Conservation (phyloP, 1,139 yeast species). For the Debaryomyces psychrophilus region DNA sequence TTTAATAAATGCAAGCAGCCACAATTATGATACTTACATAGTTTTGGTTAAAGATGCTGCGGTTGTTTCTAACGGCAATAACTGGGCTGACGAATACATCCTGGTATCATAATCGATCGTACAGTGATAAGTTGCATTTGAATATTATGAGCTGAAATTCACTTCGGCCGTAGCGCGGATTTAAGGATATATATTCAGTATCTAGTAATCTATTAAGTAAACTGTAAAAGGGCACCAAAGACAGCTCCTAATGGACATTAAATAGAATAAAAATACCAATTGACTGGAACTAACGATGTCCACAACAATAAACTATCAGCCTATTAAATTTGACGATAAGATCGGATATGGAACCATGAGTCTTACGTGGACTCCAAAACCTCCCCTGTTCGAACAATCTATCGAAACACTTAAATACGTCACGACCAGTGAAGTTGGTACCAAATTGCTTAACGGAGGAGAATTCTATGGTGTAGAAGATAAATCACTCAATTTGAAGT, state of each 20-base stretch:
- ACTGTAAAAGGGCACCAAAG: neutral
- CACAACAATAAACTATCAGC: conserved; percentile 10
- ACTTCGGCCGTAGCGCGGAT: conserved; percentile 1
- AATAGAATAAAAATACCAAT: neutral
- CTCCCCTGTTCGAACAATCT: conserved; percentile 49
- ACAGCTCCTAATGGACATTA: neutral
- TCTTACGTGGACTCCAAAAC: conserved; percentile 55
- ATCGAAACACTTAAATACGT: conserved; percentile 51
- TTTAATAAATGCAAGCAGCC: neutral
- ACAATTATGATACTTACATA: neutral
- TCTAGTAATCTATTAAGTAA: too few species aligned
- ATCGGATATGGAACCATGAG: conserved; percentile 70
- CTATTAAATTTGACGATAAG: conserved; percentile 28
- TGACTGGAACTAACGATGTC: neutral
- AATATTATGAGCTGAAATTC: neutral
- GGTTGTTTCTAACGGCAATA: too few species aligned
- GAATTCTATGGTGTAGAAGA: conserved; percentile 70
- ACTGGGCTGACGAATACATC: too few species aligned
- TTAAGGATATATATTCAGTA: neutral
- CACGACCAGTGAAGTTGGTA: conserved; percentile 45
- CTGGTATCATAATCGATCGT: too few species aligned
- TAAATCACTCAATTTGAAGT: conserved; percentile 52
- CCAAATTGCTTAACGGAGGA: conserved; percentile 69
- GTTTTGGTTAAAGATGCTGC: neutral
- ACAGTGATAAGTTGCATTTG: neutral